Evolutionary conservation across 2,329 filamentous ascomycete species (phyloP), one percentile per base, ranked within the genome.

Genomic region (Arthrinium puccinioides): DNA sequence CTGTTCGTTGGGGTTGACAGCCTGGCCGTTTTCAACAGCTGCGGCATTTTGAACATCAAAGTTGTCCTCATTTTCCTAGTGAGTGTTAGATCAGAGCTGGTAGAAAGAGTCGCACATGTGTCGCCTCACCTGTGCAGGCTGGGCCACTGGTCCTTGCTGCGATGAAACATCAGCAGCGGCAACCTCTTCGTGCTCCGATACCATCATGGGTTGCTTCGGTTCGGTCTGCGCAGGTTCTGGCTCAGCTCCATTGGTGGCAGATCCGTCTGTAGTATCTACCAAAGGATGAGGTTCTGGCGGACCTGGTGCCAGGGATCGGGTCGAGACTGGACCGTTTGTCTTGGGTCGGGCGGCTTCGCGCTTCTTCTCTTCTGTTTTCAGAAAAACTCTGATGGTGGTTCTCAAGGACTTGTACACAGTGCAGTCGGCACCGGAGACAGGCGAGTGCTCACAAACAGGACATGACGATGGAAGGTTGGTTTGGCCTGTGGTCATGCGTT

Each of bases 361-460:
- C 62, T 94, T 94, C 71, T 94, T 94, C 60, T 94, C 85, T 49
- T 88, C 85, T 0, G 84, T 94, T 52, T 89, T 85, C 33, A 98
- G 64, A 55, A 94, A 98, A 10, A 92, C 86, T 49, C 86, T 84
- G 48, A 97, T 83, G 2, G 92, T 98, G 19, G 86, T 92, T 47
- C 92, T 82, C n/a, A 97, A 69, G 20, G 84, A 80, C 58, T 95
- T 96, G 60, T 94, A 87, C 2, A 87, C 79, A 44, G 84, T 88
- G 69, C 89, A 95, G 48, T 92, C 83, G 42, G 87, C 85, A 32
- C 83, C 76, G 20, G 87, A 87, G 41, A 98, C 75, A 0, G 92
- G 92, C 16, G 80, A 84, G 58, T 98, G 92, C 46, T 89, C 85
- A 74, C 92, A 98, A 41, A 95, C 84, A 3, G 92, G 90, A 53